phyloP scores from a whole-genome alignment of 768 basidiomycete genomes.

The Pluteus cervinus region DNA sequence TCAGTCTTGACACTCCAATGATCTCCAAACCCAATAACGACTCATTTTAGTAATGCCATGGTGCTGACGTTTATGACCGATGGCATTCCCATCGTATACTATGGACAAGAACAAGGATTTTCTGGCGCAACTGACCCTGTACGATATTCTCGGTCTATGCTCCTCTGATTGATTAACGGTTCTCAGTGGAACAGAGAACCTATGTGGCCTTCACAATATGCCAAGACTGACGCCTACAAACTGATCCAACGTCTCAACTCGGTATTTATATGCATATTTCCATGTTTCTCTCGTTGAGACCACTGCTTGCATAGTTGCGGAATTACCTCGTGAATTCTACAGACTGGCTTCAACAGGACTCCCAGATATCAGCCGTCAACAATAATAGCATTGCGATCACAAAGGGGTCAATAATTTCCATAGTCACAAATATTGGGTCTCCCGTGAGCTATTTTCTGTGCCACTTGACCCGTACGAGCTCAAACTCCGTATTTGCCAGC shows the following conservation, averaged over 20 bases:
- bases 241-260: conserved; percentile 56
- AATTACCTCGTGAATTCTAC: conserved; percentile 55
- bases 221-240: conserved; percentile 50
- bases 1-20: too few species aligned
- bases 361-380: conserved; percentile 45
- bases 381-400: conserved; percentile 52
- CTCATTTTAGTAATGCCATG: conserved; percentile 80
- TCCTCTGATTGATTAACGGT: conserved; percentile 3
- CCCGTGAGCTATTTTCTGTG: conserved; percentile 39
- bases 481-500: conserved; percentile 26
- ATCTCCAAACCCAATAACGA: too few species aligned
- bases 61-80: conserved; percentile 71
- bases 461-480: not conserved
- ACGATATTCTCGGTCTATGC: conserved; percentile 13
- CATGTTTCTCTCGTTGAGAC: not conserved
- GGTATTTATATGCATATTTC: conserved; percentile 22
- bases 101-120: conserved; percentile 75
- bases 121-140: conserved; percentile 63
- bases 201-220: conserved; percentile 65
- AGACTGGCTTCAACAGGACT: conserved; percentile 47
- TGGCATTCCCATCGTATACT: conserved; percentile 81
- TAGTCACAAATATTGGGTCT: conserved; percentile 70
- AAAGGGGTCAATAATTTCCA: conserved; percentile 56
- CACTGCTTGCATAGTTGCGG: conserved; percentile 39
- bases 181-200: conserved; percentile 67